A percentile compares a stretch with the other conserved stretches of the same genome.
Evolutionary conservation across 2,329 filamentous ascomycete genomes (phyloP).

Genomic region (Fusarium pseudograminearum): DNA sequence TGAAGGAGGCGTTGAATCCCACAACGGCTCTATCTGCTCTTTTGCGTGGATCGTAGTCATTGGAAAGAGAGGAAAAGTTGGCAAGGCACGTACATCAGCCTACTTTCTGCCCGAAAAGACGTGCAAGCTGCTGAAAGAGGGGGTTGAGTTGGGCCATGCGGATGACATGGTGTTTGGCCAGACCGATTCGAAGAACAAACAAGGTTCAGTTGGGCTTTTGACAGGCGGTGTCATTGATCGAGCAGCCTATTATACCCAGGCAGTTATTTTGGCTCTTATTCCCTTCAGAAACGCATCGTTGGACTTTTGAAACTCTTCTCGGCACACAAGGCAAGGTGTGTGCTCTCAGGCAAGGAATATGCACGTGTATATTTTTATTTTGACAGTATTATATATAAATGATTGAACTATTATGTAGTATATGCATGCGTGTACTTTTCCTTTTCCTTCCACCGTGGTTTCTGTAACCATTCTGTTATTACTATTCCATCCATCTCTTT

Average conservation of each 20-base stretch:
- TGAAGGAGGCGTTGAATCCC: slow-evolving; percentile 55
- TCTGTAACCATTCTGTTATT: slow-evolving; percentile 19
- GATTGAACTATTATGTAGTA: slow-evolving; percentile 20
- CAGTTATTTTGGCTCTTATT: slow-evolving; percentile 57
- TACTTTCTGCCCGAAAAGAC: slow-evolving; percentile 56
- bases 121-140: slow-evolving; percentile 51
- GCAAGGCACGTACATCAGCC: slow-evolving; percentile 55
- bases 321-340: background rate
- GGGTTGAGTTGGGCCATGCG: slow-evolving; percentile 55
- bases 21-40: slow-evolving; percentile 48
- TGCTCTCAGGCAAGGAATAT: background rate
- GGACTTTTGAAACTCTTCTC: slow-evolving; percentile 44
- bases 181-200: slow-evolving; percentile 54
- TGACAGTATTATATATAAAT: background rate
- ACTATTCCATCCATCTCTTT: slow-evolving; percentile 7
- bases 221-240: slow-evolving; percentile 55
- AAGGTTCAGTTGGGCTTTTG: slow-evolving; percentile 56
- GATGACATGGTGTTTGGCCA: slow-evolving; percentile 55
- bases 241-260: slow-evolving; percentile 54
- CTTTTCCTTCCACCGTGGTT: background rate
- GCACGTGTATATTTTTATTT: slow-evolving; percentile 3
- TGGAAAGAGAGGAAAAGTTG: slow-evolving; percentile 45
- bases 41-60: slow-evolving; percentile 58
- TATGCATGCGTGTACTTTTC: slow-evolving; percentile 23
- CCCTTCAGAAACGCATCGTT: slow-evolving; percentile 54